Percentiles rank a stretch among this genome's conserved stretches.
Conservation (phyloP, 495 filamentous ascomycete genomes). For the Glarea lozoyensis region DNA sequence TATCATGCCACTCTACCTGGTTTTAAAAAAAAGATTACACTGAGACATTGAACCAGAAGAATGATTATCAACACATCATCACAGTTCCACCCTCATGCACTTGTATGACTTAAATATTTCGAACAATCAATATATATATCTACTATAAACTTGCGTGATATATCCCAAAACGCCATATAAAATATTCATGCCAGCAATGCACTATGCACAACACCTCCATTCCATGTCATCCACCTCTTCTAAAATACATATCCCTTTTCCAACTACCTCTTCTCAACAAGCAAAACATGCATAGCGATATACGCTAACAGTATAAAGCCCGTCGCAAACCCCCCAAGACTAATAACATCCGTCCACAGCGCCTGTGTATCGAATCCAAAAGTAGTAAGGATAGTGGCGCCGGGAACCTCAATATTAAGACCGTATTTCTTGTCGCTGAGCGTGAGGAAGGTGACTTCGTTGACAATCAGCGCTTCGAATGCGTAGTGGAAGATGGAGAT, state of each 20-base stretch:
- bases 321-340: constrained; percentile 71
- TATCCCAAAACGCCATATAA: no score
- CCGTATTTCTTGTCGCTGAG: constrained; percentile 91
- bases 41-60: no score
- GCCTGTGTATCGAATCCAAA: constrained; percentile 85
- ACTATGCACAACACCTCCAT: no score
- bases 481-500: constrained; percentile 99
- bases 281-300: constrained; percentile 81
- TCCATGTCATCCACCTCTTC: no score
- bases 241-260: constrained; percentile 7
- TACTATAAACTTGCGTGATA: no score
- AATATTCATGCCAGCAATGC: no score
- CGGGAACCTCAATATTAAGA: constrained; percentile 91
- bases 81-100: no score
- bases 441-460: constrained; percentile 87
- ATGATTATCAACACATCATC: no score
- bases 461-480: constrained; percentile 94
- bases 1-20: no score
- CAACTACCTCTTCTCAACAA: constrained; percentile 71
- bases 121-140: no score
- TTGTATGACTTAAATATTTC: no score
- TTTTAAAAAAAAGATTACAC: no score
- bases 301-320: constrained; percentile 86
- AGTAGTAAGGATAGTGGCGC: constrained; percentile 83
- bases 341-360: constrained; percentile 77